phyloP scores from a whole-genome alignment of 768 basidiomycete genomes.

The Tulasnella sp. region DNA sequence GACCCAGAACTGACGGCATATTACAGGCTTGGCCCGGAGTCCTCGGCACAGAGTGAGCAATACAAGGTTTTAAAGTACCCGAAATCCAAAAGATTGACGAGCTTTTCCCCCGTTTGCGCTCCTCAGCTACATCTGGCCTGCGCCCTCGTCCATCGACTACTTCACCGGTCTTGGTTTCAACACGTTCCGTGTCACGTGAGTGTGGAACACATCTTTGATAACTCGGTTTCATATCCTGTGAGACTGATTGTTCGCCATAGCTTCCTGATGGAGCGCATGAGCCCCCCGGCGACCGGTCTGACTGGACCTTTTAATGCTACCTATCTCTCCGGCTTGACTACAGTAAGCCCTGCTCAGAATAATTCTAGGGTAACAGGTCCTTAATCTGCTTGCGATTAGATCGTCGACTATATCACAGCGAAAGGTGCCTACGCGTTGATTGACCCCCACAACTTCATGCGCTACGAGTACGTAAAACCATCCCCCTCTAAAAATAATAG shows the following conservation, averaged over 20 bases:
- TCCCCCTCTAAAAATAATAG: too few relatives aligned
- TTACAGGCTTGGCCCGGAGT: constrained; percentile 40
- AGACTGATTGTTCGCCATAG: too few relatives aligned
- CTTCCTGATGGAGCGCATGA: constrained; percentile 48
- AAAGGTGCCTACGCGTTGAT: constrained; percentile 48
- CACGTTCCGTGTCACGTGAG: constrained; percentile 20
- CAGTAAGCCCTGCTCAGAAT: constrained; percentile 11
- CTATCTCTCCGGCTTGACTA: constrained; percentile 42
- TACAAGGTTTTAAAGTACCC: not conserved
- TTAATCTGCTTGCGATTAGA: constrained; percentile 34
- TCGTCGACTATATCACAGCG: constrained; percentile 47
- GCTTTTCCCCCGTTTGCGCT: not conserved
- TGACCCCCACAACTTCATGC: constrained; percentile 52
- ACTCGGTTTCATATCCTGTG: too few relatives aligned
- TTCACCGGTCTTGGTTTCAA: constrained; percentile 49
- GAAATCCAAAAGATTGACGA: not conserved
- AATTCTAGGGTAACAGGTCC: constrained; percentile 27
- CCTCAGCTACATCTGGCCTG: constrained; percentile 38
- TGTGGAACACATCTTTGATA: too few relatives aligned
- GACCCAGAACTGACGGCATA: constrained; percentile 53
- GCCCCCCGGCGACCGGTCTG: constrained; percentile 41
- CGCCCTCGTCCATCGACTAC: constrained; percentile 36
- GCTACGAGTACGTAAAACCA: constrained; percentile 35
- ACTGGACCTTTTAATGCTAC: constrained; percentile 42
- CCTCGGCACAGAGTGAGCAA: constrained; percentile 26